These are phyloP conservation scores for Blepharisma stoltei DNA, from an alignment of 73 alveolate species.

Conservation along the genomic window DNA sequence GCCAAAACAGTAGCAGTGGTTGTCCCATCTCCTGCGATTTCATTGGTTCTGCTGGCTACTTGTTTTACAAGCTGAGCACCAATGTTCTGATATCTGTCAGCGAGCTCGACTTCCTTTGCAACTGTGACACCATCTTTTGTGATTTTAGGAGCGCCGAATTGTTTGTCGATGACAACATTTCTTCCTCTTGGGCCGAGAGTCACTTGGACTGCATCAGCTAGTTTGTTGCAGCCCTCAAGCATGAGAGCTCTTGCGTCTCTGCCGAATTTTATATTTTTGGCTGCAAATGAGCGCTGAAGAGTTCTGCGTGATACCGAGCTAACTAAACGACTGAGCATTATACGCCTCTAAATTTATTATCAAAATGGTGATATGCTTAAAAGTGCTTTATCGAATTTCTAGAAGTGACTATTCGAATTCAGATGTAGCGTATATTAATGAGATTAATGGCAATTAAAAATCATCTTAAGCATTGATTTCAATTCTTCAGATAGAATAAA, in stretches of 20 bases:
- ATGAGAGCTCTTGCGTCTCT: slow-evolving; percentile 15
- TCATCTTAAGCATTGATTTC: no score
- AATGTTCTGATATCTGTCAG: slow-evolving; percentile 84
- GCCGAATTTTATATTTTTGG: background rate
- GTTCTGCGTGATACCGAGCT: no score
- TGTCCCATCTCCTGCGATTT: slow-evolving; percentile 98
- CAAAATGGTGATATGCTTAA: no score
- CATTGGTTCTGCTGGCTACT: slow-evolving; percentile 93
- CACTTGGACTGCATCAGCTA: slow-evolving; percentile 79
- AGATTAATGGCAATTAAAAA: no score
- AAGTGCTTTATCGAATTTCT: no score
- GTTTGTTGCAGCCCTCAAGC: slow-evolving; percentile 75
- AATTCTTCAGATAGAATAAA: no score
- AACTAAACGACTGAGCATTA: no score
- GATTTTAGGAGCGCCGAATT: slow-evolving; percentile 62
- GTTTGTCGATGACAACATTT: slow-evolving; percentile 72
- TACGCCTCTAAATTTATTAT: no score
- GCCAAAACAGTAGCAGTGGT: slow-evolving; percentile 98
- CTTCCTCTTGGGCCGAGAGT: slow-evolving; percentile 86
- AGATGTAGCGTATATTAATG: no score
- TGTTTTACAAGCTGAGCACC: slow-evolving; percentile 90
- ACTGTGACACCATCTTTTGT: slow-evolving; percentile 96
- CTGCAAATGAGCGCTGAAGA: no score
- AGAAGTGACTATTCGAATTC: no score
- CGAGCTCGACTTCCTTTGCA: slow-evolving; percentile 92